A percentile compares a stretch with the other conserved stretches of the same genome.
phyloP scores from a whole-genome alignment of 23 red algal species.

The Chondrus crispus region DNA sequence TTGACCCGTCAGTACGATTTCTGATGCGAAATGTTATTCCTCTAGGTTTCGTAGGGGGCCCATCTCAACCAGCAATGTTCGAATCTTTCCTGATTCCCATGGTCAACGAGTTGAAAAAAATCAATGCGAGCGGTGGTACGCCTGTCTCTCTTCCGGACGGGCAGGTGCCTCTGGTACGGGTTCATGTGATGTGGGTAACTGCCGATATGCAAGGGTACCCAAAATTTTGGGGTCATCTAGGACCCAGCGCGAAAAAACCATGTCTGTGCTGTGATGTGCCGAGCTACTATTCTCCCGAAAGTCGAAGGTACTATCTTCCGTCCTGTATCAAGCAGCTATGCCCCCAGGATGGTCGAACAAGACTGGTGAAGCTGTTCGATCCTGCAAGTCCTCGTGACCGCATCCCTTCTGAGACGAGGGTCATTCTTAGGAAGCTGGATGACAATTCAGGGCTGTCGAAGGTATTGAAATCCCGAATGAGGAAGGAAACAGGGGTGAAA shows the following conservation, averaged over 20 bases:
- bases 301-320: conserved; percentile 14
- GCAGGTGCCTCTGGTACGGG: background rate
- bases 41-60: background rate
- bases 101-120: background rate
- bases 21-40: background rate
- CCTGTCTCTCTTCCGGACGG: background rate
- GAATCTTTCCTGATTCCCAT: conserved; percentile 27
- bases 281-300: background rate
- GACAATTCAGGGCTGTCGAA: too few relatives aligned
- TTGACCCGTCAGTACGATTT: background rate
- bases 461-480: too few relatives aligned
- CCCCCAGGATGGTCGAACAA: too few relatives aligned
- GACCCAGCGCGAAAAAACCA: background rate
- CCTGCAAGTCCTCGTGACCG: too few relatives aligned
- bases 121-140: background rate
- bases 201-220: background rate
- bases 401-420: too few relatives aligned
- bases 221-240: background rate
- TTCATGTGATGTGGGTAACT: background rate
- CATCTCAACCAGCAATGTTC: background rate
- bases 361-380: too few relatives aligned
- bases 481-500: background rate
- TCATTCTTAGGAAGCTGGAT: too few relatives aligned
- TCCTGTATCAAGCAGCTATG: too few relatives aligned
- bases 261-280: background rate